Base-by-base conservation (phyloP, 148 eudicot species). In the Silene conica region DNA sequence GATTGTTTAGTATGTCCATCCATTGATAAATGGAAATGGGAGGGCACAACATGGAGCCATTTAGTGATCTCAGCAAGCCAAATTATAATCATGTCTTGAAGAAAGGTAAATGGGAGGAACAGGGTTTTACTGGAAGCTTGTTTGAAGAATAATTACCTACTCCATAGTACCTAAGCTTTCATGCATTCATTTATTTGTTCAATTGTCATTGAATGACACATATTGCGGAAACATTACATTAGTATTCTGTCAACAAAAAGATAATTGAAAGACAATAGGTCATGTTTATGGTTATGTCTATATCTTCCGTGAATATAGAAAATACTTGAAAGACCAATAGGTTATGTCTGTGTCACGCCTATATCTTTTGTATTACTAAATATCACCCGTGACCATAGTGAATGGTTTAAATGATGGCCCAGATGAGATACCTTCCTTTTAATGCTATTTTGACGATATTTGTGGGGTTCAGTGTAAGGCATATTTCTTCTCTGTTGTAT, bases 21-120 rank as follows among this genome's bases (percentile, higher is more conserved):
- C 62, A 20, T 21, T 58, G 22, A 21, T 21, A 58, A 6, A 20
- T 8, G 62, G 16, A 20, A 58, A 7, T 58, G 23, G 62, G 22
- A 58, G 62, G 62, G 62, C 5, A 58, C 3, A 58, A 20, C 26
- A 58, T 19, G 62, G 62, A 58, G 62, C 62, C 25, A 57, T 57
- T 11, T 11, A 64, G 50, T 65, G 69, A 65, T 38, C 69, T 65
- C 69, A 65, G 50, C 20, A 20, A 67, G 12, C 55, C 26, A 67
- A 19, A 67, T 41, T 67, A 25, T 43, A 18, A 11, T 67, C 55
- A 20, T 41, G 52, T 41, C 28, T 63, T 48, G 52, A 48, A 26
- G 34, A 11, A 25, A 26, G 28, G 41, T 0, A 31, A 12, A 11
- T 26, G 34, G 66, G 38, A 62, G 12, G 67, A 31, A 63, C 3